Percentiles rank a stretch among this genome's conserved stretches.
phyloP scores from a whole-genome alignment of 2,329 filamentous ascomycete genomes.

The Thelonectria olida region DNA sequence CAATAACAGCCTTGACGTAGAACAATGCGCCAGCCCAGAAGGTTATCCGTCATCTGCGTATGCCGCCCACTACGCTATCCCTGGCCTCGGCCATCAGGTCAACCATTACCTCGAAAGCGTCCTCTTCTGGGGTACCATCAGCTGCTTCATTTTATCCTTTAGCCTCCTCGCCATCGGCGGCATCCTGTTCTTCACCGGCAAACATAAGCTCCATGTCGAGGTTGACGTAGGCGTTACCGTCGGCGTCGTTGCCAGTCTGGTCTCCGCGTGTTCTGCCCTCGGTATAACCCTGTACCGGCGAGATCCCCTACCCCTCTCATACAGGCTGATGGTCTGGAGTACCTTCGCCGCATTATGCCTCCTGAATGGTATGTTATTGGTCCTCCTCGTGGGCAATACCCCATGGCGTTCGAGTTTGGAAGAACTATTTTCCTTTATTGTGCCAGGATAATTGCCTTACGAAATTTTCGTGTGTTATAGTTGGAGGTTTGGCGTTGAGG shows the following conservation, averaged over 20 bases:
- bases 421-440: too few species aligned
- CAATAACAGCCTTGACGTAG: constrained; percentile 51
- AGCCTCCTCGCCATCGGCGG: constrained; percentile 71
- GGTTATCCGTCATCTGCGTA: constrained; percentile 62
- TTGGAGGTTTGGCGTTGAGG: too few species aligned
- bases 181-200: constrained; percentile 73
- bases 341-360: constrained; percentile 50
- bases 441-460: too few species aligned
- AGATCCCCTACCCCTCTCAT: constrained; percentile 50
- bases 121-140: constrained; percentile 62
- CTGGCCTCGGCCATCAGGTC: constrained; percentile 61
- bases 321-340: constrained; percentile 52
- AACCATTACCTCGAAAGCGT: constrained; percentile 61
- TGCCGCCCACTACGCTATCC: constrained; percentile 62
- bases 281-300: constrained; percentile 65
- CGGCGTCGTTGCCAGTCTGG: constrained; percentile 72
- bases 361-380: constrained; percentile 55
- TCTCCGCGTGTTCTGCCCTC: constrained; percentile 69
- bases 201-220: constrained; percentile 72
- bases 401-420: too few species aligned
- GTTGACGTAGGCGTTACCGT: constrained; percentile 78
- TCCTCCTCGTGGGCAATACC: too few species aligned
- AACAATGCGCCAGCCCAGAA: constrained; percentile 63
- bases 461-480: too few species aligned
- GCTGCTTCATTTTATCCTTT: constrained; percentile 67